Evolutionary conservation across 108 stramenopile species (phyloP).

Genomic region (Seminavis robusta): DNA sequence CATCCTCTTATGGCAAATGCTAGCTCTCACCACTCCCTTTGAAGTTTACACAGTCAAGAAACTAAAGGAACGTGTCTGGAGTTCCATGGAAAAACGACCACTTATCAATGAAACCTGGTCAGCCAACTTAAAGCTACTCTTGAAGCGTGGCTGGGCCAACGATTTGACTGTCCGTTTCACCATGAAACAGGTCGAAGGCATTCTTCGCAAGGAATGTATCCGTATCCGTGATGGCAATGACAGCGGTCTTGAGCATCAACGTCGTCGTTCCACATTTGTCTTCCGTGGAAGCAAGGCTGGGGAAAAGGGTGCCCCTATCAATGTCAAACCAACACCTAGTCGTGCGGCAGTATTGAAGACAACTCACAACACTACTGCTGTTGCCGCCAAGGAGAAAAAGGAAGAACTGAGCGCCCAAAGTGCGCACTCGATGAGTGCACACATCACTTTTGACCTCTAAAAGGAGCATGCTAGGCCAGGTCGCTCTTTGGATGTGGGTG

Average conservation of each 20-base stretch:
- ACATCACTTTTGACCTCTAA: too few species aligned
- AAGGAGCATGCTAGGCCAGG: too few species aligned
- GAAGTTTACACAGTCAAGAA: conserved; percentile 21
- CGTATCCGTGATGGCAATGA: conserved; percentile 17
- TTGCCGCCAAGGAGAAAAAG: too few species aligned
- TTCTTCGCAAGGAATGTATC: conserved; percentile 14
- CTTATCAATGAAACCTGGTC: conserved; percentile 16
- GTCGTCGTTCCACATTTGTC: conserved; percentile 34
- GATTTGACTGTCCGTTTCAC: conserved; percentile 6
- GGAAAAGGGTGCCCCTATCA: too few species aligned
- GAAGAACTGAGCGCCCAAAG: too few species aligned
- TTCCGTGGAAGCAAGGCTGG: too few species aligned
- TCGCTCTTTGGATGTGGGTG: too few species aligned
- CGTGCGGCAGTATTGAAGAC: too few species aligned
- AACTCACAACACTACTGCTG: too few species aligned
- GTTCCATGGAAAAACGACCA: conserved; percentile 24
- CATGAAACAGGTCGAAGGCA: conserved; percentile 13
- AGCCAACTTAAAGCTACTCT: conserved; percentile 2
- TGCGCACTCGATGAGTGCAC: too few species aligned
- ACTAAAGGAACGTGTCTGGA: conserved; percentile 23
- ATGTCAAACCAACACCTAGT: too few species aligned
- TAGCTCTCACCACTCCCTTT: conserved; percentile 49
- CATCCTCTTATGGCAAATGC: conserved; percentile 61
- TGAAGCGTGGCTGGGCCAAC: conserved; percentile 20
- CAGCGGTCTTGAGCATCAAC: conserved; percentile 21